These are phyloP conservation scores for Verticillium zaregamsianum DNA, from an alignment of 2,329 filamentous ascomycete species.

Conservation along the genomic window DNA sequence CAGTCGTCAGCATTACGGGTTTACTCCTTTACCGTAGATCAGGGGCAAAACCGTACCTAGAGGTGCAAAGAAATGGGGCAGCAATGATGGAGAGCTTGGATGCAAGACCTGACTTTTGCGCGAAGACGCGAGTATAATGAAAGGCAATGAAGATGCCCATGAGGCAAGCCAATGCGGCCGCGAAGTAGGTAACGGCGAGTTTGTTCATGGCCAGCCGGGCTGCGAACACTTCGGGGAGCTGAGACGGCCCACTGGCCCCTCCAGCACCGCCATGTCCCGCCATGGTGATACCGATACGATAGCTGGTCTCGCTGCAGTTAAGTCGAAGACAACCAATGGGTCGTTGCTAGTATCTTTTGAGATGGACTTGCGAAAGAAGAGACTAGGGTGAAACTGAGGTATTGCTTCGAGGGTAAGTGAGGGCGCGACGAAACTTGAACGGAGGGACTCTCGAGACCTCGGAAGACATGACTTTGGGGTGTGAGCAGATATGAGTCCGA, in stretches of 20 bases:
- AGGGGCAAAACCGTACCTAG: constrained; percentile 5
- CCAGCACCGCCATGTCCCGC: background rate
- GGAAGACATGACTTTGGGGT: background rate
- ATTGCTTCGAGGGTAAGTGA: too few species aligned
- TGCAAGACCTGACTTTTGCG: constrained; percentile 4
- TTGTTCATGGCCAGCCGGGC: constrained; percentile 16
- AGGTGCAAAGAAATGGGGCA: constrained; percentile 7
- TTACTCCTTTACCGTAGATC: background rate
- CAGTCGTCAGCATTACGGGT: background rate
- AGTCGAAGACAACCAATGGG: too few species aligned
- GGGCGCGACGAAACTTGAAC: too few species aligned
- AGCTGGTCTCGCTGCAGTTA: too few species aligned
- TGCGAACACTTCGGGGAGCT: constrained; percentile 6
- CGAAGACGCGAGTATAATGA: constrained; percentile 9
- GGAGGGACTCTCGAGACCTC: too few species aligned
- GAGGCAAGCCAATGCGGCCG: constrained; percentile 6
- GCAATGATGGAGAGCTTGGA: constrained; percentile 1
- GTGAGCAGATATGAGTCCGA: too few species aligned
- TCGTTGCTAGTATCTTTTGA: too few species aligned
- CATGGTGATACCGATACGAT: background rate
- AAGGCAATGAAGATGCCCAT: constrained; percentile 7
- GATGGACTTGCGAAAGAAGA: too few species aligned
- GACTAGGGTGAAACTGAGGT: too few species aligned
- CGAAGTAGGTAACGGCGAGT: constrained; percentile 18
- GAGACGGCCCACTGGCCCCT: background rate